Conservation (phyloP, 1,284 basidiomycete species). For the Trametes hirsuta region DNA sequence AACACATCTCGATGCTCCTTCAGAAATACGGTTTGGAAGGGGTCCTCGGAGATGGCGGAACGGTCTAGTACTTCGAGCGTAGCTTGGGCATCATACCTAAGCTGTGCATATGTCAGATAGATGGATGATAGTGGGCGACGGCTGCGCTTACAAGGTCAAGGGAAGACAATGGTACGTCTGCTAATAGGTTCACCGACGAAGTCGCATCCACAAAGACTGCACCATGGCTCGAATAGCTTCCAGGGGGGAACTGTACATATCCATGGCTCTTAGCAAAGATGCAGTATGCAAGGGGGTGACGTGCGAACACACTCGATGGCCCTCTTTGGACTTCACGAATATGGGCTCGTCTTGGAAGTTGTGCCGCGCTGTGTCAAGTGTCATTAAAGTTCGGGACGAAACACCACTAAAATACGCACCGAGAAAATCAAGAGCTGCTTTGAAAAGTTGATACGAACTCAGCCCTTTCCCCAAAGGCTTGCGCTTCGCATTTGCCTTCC, state of each 20-base stretch:
- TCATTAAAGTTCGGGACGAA: background rate
- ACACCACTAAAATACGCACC: slow-evolving; percentile 46
- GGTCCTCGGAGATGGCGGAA: slow-evolving; percentile 52
- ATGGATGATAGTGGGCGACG: background rate
- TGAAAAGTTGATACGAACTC: slow-evolving; percentile 88
- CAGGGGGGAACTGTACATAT: slow-evolving; percentile 50
- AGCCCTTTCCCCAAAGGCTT: slow-evolving; percentile 69
- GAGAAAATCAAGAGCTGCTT: slow-evolving; percentile 79
- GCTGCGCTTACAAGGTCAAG: slow-evolving; percentile 60
- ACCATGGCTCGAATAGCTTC: slow-evolving; percentile 55
- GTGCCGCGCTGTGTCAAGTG: slow-evolving; percentile 59
- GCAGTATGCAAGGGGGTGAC: background rate
- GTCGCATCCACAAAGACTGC: slow-evolving; percentile 82
- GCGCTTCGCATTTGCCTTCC: slow-evolving; percentile 47
- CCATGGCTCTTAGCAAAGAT: background rate
- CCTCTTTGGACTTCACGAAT: slow-evolving; percentile 61
- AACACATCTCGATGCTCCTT: slow-evolving; percentile 65
- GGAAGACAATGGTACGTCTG: slow-evolving; percentile 72
- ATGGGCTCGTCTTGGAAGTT: slow-evolving; percentile 67
- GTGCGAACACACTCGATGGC: slow-evolving; percentile 48
- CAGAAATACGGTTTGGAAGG: slow-evolving; percentile 79
- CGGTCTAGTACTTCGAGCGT: slow-evolving; percentile 68
- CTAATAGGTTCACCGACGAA: slow-evolving; percentile 82
- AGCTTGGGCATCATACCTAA: slow-evolving; percentile 74
- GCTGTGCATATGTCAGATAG: slow-evolving; percentile 43